A percentile compares a stretch with the other conserved stretches of the same genome.
Evolutionary conservation across 83 land plant genomes (phyloP).

Genomic region (Thuja plicata): DNA sequence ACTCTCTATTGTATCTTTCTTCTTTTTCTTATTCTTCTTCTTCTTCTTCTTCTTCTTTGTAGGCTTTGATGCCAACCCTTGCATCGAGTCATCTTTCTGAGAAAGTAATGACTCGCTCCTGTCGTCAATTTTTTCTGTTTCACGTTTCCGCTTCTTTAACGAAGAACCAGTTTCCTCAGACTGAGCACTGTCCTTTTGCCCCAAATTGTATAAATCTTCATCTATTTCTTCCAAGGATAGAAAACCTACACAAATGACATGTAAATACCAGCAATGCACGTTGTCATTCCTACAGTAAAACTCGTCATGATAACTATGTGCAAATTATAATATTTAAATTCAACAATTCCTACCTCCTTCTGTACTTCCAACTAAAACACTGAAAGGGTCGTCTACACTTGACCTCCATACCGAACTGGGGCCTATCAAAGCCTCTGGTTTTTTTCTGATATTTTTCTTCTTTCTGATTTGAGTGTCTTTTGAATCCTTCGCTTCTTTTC

Average conservation of each 20-base stretch:
- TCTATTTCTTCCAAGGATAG: conserved; percentile 91
- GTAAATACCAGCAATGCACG: neutral
- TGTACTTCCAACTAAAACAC: neutral
- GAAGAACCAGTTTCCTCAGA: conserved; percentile 6
- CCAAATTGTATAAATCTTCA: conserved; percentile 50
- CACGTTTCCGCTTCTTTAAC: conserved; percentile 11
- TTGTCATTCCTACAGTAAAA: neutral
- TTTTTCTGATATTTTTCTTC: neutral
- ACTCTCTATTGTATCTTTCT: neutral
- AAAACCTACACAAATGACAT: conserved; percentile 57
- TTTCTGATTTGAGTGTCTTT: neutral
- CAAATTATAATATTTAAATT: neutral
- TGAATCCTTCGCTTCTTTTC: neutral
- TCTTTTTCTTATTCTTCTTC: conserved; percentile 15
- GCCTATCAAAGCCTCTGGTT: neutral
- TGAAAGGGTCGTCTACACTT: neutral
- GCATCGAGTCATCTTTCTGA: conserved; percentile 1
- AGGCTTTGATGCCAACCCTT: neutral
- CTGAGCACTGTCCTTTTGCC: neutral
- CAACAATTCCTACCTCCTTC: neutral
- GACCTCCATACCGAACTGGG: neutral
- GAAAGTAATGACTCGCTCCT: neutral
- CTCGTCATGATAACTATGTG: neutral
- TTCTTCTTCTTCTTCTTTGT: conserved; percentile 12
- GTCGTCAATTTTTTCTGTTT: conserved; percentile 6